Base-by-base conservation (phyloP, 768 basidiomycete genomes). In the Podaxis sp. region DNA sequence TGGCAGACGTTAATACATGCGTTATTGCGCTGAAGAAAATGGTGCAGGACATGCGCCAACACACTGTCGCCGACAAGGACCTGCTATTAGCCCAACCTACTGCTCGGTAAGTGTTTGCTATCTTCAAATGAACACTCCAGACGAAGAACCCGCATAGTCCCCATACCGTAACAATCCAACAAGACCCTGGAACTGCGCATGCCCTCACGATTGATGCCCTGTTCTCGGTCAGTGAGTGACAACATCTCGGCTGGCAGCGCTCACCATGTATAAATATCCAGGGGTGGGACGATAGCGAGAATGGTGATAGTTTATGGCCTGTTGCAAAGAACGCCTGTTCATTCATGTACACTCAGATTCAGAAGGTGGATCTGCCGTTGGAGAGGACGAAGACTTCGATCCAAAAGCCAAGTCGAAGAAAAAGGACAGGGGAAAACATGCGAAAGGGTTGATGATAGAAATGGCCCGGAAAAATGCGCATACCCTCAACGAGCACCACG, bases 1-100 rank as follows among this genome's bases (percentile, higher is more conserved):
- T 89, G 68, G 80, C 84, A 17, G 95, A 96, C 72, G 91, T 95
- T 39, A 88, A 86, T 38, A 83, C 80, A 19, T 94, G 92, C 69
- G 92, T 89, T 66, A 79, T 86, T 42, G 82, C 88, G 11, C 78
- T 96, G 52, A 93, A 92, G 77, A 91, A 91, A 70, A 84, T 90
- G 3, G 83, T 93, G 40, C 82, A 88, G 65, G 88, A 95, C 60
- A 67, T 89, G 65, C 82, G 83, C 59, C 76, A 80, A 3, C 64
- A 77, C 42, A 70, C 79, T 12, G 74, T 77, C 1, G 72, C 75
- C 49, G 83, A 83, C 55, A 79, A 77, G 8, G 81, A 87, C 39
- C 77, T 93, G 30, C 88, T 93, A 71, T 87, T 94, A 85, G 79
- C 79, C 19, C 89, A 92, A 66, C 79, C 87, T 0, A 84, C 77